phyloP scores from a whole-genome alignment of 2,329 filamentous ascomycete genomes.

The Colletotrichum orbiculare region DNA sequence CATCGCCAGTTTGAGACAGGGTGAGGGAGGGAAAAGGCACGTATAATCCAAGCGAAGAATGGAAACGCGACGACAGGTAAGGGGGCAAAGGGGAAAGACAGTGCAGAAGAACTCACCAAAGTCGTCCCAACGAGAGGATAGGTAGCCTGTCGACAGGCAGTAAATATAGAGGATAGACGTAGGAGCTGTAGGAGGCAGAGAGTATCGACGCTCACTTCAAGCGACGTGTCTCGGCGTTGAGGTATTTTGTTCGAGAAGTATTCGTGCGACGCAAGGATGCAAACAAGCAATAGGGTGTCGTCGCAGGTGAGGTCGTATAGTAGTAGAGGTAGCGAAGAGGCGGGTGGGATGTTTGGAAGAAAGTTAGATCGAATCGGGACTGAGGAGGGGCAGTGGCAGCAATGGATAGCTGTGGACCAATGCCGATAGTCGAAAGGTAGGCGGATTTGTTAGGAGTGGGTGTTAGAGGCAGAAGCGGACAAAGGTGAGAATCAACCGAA shows the following conservation, averaged over 20 bases:
- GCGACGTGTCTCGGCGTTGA: constrained; percentile 13
- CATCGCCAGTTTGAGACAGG: not conserved
- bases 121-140: constrained; percentile 14
- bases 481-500: constrained; percentile 2
- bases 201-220: constrained; percentile 17
- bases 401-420: constrained; percentile 11
- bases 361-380: constrained; percentile 13
- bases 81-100: not conserved
- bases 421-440: constrained; percentile 5
- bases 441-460: too few relatives aligned
- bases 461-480: not conserved
- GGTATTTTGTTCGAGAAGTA: constrained; percentile 2
- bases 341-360: not conserved
- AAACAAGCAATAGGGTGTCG: constrained; percentile 21
- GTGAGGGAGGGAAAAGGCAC: constrained; percentile 8
- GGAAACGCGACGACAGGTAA: constrained; percentile 1
- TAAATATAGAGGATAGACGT: constrained; percentile 12
- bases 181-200: not conserved
- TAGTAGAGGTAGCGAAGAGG: too few relatives aligned
- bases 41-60: not conserved
- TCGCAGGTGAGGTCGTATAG: constrained; percentile 1
- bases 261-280: constrained; percentile 2
- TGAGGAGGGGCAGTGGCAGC: not conserved
- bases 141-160: constrained; percentile 18
- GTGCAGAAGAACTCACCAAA: constrained; percentile 23